phyloP scores from a whole-genome alignment of 257 asterid species.

The Scutellaria baicalensis region DNA sequence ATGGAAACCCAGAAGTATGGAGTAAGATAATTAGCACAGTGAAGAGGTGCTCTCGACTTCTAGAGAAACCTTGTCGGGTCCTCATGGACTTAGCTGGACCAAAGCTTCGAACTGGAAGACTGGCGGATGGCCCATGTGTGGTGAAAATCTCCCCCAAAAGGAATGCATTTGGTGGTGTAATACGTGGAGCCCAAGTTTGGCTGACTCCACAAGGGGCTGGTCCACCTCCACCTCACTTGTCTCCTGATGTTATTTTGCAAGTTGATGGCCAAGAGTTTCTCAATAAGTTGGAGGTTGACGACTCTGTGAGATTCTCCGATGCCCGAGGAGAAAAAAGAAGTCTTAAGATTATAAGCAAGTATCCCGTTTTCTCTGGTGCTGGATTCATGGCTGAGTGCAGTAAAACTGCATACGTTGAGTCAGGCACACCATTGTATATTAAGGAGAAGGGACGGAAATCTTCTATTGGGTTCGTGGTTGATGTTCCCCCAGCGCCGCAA shows the following conservation, averaged over 20 bases:
- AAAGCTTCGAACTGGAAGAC: slow-evolving; percentile 65
- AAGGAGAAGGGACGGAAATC: slow-evolving; percentile 39
- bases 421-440: slow-evolving; percentile 42
- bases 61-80: slow-evolving; percentile 67
- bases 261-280: slow-evolving; percentile 53
- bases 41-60: slow-evolving; percentile 40
- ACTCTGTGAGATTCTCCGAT: slow-evolving; percentile 47
- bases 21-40: slow-evolving; percentile 42
- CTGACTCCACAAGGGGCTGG: slow-evolving; percentile 43
- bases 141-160: slow-evolving; percentile 57
- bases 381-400: slow-evolving; percentile 60
- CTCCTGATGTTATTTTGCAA: slow-evolving; percentile 44
- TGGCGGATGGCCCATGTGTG: slow-evolving; percentile 55
- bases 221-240: slow-evolving; percentile 57
- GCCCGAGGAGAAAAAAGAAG: slow-evolving; percentile 48
- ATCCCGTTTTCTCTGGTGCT: slow-evolving; percentile 50
- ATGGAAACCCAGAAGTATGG: slow-evolving; percentile 58
- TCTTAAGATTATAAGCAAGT: slow-evolving; percentile 41
- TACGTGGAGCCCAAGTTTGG: slow-evolving; percentile 56
- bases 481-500: slow-evolving; percentile 53
- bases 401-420: slow-evolving; percentile 50
- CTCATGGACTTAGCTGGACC: slow-evolving; percentile 88
- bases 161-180: slow-evolving; percentile 40
- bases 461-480: slow-evolving; percentile 42
- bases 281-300: slow-evolving; percentile 33